Percentiles rank a stretch among this genome's conserved stretches.
phyloP scores from a whole-genome alignment of 768 basidiomycete species.

The Mycena venus region DNA sequence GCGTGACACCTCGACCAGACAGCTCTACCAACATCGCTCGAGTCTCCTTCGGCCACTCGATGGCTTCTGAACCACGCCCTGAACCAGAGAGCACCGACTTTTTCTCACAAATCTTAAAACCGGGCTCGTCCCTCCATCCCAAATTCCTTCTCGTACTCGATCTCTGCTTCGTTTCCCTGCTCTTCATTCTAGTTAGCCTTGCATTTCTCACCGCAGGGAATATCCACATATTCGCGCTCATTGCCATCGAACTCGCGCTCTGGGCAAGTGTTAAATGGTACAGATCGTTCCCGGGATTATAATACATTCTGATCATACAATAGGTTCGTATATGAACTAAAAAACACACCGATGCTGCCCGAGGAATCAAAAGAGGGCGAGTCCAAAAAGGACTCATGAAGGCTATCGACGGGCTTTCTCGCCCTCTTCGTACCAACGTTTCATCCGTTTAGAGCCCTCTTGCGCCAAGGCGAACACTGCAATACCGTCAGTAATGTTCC shows the following conservation, averaged over 20 bases:
- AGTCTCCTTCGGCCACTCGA: no score
- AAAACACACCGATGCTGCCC: constrained; percentile 45
- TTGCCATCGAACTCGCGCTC: constrained; percentile 73
- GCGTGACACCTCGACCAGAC: neutral
- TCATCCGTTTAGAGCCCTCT: constrained; percentile 82
- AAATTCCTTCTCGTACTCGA: constrained; percentile 76
- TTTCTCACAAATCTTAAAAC: constrained; percentile 71
- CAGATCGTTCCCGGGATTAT: constrained; percentile 3
- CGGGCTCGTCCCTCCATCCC: constrained; percentile 84
- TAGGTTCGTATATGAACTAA: constrained; percentile 80
- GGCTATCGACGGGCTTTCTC: constrained; percentile 65
- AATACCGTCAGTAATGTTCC: constrained; percentile 18
- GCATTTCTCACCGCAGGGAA: constrained; percentile 74
- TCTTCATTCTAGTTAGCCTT: constrained; percentile 71
- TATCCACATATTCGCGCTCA: constrained; percentile 75
- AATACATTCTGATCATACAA: constrained; percentile 34
- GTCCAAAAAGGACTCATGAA: constrained; percentile 48
- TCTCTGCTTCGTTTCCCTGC: constrained; percentile 67
- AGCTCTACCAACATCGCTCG: no score
- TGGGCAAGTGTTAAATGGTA: constrained; percentile 91
- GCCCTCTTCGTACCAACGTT: constrained; percentile 87
- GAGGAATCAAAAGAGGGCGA: constrained; percentile 24
- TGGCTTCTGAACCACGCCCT: constrained; percentile 4
- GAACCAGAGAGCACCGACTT: constrained; percentile 44
- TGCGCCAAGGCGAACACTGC: constrained; percentile 90